Conservation (phyloP, 495 filamentous ascomycete species). For the Cryomyces minteri region DNA sequence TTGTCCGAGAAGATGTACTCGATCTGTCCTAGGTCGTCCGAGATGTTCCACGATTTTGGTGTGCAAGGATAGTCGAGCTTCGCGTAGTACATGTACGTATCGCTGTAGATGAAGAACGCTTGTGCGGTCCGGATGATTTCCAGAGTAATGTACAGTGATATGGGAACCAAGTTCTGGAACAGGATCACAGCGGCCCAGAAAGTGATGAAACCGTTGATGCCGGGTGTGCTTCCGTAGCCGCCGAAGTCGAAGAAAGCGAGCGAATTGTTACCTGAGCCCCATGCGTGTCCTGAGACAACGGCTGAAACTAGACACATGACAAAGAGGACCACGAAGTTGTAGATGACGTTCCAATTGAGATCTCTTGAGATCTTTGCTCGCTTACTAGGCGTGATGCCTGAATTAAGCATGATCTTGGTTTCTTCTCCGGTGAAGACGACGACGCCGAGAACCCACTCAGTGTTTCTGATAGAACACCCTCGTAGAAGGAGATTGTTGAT, state of each 20-base stretch:
- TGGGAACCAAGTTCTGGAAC: conserved; percentile 97
- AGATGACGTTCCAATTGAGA: conserved; percentile 92
- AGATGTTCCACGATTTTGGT: conserved; percentile 98
- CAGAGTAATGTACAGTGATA: conserved; percentile 92
- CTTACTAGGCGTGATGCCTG: conserved; percentile 92
- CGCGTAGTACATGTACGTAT: conserved; percentile 91
- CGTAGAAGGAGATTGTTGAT: conserved; percentile 92
- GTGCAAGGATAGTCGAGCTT: conserved; percentile 84
- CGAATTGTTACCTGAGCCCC: conserved; percentile 55
- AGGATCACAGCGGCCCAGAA: conserved; percentile 90
- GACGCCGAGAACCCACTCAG: conserved; percentile 91
- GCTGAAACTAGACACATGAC: conserved; percentile 77
- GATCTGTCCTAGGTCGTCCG: conserved; percentile 94
- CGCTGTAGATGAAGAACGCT: conserved; percentile 95
- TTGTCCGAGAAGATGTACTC: conserved; percentile 99
- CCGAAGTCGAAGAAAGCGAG: conserved; percentile 74
- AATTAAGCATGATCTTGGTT: conserved; percentile 99
- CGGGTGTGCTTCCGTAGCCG: conserved; percentile 57
- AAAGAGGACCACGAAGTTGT: conserved; percentile 86
- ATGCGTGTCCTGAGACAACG: conserved; percentile 69
- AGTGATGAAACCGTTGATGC: conserved; percentile 78
- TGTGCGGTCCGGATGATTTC: conserved; percentile 90
- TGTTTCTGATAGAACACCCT: conserved; percentile 86
- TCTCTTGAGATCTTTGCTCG: conserved; percentile 78
- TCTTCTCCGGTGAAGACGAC: conserved; percentile 93